Conservation (phyloP, 2,329 filamentous ascomycete genomes). For the Chaetomium sp. region DNA sequence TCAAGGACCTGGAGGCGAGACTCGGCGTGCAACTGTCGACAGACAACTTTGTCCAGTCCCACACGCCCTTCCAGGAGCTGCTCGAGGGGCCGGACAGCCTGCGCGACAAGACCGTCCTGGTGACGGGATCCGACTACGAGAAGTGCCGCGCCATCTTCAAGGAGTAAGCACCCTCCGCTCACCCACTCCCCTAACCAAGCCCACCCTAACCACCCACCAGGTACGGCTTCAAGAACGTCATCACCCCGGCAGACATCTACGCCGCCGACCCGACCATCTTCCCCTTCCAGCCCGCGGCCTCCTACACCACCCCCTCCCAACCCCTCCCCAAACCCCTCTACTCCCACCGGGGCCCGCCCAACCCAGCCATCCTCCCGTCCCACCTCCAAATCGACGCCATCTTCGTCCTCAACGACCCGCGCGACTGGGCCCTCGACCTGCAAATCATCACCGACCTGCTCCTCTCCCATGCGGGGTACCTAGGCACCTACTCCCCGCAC, state of each 20-base stretch:
- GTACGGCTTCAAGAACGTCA: slow-evolving; percentile 73
- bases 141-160: slow-evolving; percentile 74
- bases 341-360: slow-evolving; percentile 40
- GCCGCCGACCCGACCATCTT: slow-evolving; percentile 73
- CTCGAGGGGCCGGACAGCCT: slow-evolving; percentile 58
- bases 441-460: slow-evolving; percentile 84
- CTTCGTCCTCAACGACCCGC: slow-evolving; percentile 92
- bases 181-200: not conserved
- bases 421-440: slow-evolving; percentile 91
- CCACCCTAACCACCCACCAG: slow-evolving; percentile 7
- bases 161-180: slow-evolving; percentile 49
- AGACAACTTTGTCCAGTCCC: slow-evolving; percentile 80
- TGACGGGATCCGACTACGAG: slow-evolving; percentile 69
- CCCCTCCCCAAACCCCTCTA: slow-evolving; percentile 54
- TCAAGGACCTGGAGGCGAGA: slow-evolving; percentile 67
- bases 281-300: slow-evolving; percentile 76
- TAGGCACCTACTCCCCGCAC: slow-evolving; percentile 76
- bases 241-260: slow-evolving; percentile 85
- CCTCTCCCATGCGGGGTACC: slow-evolving; percentile 72
- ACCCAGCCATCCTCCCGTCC: slow-evolving; percentile 35
- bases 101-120: slow-evolving; percentile 68
- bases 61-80: slow-evolving; percentile 83
- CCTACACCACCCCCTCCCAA: slow-evolving; percentile 59
- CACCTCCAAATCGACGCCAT: slow-evolving; percentile 82
- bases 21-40: slow-evolving; percentile 66